A percentile compares a stretch with the other conserved stretches of the same genome.
Evolutionary conservation across 352 stramenopile species (phyloP).

Genomic region (Phytophthora pseudosyringae): DNA sequence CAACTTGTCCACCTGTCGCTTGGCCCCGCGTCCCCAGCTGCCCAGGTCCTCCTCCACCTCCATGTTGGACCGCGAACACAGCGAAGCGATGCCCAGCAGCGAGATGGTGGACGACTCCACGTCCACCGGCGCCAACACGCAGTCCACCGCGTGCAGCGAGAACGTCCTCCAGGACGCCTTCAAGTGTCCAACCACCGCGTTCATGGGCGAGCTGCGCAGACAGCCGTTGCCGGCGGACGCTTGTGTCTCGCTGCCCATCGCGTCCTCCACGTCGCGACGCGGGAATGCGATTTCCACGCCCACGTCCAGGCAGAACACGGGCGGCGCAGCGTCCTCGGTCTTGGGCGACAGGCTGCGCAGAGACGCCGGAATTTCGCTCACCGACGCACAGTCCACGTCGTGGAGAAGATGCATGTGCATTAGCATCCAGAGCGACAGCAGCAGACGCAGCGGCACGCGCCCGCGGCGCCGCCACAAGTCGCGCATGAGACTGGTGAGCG

Average conservation of each 20-base stretch:
- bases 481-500: conserved; percentile 13
- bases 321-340: conserved; percentile 16
- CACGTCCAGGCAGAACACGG: conserved; percentile 53
- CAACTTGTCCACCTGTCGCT: conserved; percentile 34
- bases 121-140: conserved; percentile 42
- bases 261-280: conserved; percentile 25
- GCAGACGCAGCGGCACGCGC: not conserved
- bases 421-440: conserved; percentile 5
- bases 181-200: conserved; percentile 38
- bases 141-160: conserved; percentile 53
- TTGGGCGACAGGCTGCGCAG: conserved; percentile 11
- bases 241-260: conserved; percentile 22
- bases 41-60: conserved; percentile 33
- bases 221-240: conserved; percentile 31
- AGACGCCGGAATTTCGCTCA: not conserved
- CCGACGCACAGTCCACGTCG: not conserved
- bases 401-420: conserved; percentile 1
- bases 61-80: conserved; percentile 58
- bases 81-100: conserved; percentile 41
- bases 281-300: conserved; percentile 56
- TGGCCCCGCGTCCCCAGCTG: conserved; percentile 35
- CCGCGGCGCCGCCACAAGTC: conserved; percentile 3
- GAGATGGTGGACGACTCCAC: conserved; percentile 38
- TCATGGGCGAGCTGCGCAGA: conserved; percentile 48
- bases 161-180: conserved; percentile 41